These are phyloP conservation scores for Cytidiella melzeri DNA, from an alignment of 768 basidiomycete species.

Conservation along the genomic window DNA sequence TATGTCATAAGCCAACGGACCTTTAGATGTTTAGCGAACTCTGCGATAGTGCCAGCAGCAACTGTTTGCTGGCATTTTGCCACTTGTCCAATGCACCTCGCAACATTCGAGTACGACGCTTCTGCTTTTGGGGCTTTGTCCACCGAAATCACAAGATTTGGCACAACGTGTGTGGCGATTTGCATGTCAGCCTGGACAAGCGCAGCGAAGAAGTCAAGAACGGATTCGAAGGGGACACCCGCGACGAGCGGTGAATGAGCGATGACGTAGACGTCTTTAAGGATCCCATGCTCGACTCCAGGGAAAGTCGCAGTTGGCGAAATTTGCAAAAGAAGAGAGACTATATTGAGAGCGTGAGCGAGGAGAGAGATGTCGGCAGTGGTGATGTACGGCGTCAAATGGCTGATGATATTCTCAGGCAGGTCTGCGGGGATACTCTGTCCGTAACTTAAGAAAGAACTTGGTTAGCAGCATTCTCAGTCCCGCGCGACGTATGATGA, in stretches of 20 bases:
- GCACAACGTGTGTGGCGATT: constrained; percentile 78
- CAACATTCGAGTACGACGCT: constrained; percentile 60
- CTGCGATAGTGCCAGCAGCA: constrained; percentile 78
- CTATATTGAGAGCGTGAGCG: constrained; percentile 59
- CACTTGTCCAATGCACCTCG: constrained; percentile 80
- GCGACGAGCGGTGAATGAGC: constrained; percentile 77
- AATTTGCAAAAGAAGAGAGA: constrained; percentile 63
- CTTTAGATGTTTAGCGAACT: constrained; percentile 79
- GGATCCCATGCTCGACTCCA: constrained; percentile 65
- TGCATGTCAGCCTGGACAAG: constrained; percentile 80
- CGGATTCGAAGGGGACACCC: constrained; percentile 71
- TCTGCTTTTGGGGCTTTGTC: constrained; percentile 61
- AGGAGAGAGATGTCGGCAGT: constrained; percentile 74
- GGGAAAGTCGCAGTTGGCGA: constrained; percentile 67
- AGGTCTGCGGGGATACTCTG: constrained; percentile 49
- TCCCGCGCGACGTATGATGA: no score
- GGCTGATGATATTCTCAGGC: constrained; percentile 56
- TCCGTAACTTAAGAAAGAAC: constrained; percentile 36
- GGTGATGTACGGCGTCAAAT: constrained; percentile 71
- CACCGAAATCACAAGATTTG: constrained; percentile 58
- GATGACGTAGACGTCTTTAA: constrained; percentile 59
- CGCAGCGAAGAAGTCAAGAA: constrained; percentile 76
- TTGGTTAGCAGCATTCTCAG: no score
- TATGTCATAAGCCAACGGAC: constrained; percentile 27
- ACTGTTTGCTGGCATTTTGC: constrained; percentile 64